Base-by-base conservation (phyloP, 345 rosid genomes). In the Eucalyptus grandis region DNA sequence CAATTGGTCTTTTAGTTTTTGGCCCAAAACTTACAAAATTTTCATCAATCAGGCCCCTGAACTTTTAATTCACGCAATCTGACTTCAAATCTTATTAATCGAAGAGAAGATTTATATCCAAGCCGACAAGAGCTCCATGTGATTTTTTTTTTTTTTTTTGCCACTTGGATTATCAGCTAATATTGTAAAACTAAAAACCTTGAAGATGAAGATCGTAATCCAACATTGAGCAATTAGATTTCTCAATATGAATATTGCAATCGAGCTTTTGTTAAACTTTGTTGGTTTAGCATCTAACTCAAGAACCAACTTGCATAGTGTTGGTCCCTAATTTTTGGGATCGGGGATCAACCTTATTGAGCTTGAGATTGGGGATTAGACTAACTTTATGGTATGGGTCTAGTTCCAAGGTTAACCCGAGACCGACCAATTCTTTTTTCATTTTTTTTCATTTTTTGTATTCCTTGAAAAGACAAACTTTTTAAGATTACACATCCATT, bases 371-470 rank as follows among this genome's bases (percentile, higher is more conserved):
- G 5, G 11, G 5, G 11, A 21, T 2, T 21, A 0, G 58, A 53
- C 58, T 21, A 53, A 53, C 2, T 53, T 21, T 53, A 2, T 53
- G 10, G 5, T 53, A 53, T 53, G 26, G 58, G 58, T 53, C 58
- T 53, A 53, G 58, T 53, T 53, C 58, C 58, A 53, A 53, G 58
- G 58, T 53, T 53, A 53, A 8, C 26, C 1, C 0, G 26, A 53
- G 26, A 53, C 58, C 0, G 1, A 53, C 26, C 0, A 2, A 53
- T 53, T 53, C 22, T 51, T 51, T 3, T 50, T 2, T 49, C 2
- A 5, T 14, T 49, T 1, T 49, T 51, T 53, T 53, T 53, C 10
- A 7, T 53, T 53, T 53, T 21, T 21, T 53, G 58, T 21, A 53
- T 53, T 21, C 5, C 58, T 53, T 1, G 58, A 53, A 53, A 53